Evolutionary conservation across 1,284 basidiomycete genomes (phyloP).

Genomic region (Papiliotrema fonsecae): DNA sequence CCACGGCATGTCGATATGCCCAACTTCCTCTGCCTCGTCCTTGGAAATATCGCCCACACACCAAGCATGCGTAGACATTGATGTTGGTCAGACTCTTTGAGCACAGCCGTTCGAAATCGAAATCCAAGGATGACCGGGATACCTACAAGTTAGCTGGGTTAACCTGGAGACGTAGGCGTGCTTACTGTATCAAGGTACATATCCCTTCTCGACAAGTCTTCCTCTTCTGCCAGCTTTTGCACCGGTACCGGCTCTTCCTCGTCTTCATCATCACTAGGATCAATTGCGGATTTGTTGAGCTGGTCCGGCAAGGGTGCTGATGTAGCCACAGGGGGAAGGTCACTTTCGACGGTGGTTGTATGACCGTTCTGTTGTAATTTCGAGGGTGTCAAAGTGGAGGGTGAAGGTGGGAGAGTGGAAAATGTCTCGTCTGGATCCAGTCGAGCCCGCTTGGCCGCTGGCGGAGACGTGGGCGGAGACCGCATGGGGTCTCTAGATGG

Average conservation of each 20-base stretch:
- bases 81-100: slow-evolving; percentile 93
- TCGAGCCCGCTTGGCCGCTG: slow-evolving; percentile 14
- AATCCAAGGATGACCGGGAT: slow-evolving; percentile 83
- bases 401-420: slow-evolving; percentile 8
- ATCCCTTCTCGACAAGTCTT: slow-evolving; percentile 64
- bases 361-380: slow-evolving; percentile 13
- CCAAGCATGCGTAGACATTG: slow-evolving; percentile 95
- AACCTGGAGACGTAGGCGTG: no score
- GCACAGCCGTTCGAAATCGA: slow-evolving; percentile 99
- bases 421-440: slow-evolving; percentile 12
- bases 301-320: slow-evolving; percentile 13
- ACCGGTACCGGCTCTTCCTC: slow-evolving; percentile 39
- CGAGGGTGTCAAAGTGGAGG: slow-evolving; percentile 5
- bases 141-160: slow-evolving; percentile 61
- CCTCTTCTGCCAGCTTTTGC: slow-evolving; percentile 38
- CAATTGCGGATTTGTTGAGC: slow-evolving; percentile 2
- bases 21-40: slow-evolving; percentile 88
- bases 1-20: slow-evolving; percentile 94
- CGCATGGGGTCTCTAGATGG: background rate
- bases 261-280: slow-evolving; percentile 50
- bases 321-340: slow-evolving; percentile 9
- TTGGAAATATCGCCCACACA: slow-evolving; percentile 98
- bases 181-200: slow-evolving; percentile 92
- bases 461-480: slow-evolving; percentile 9
- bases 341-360: slow-evolving; percentile 5